These are phyloP conservation scores for Phytophthora crassamura DNA, from an alignment of 352 stramenopile genomes.

Conservation along the genomic window DNA sequence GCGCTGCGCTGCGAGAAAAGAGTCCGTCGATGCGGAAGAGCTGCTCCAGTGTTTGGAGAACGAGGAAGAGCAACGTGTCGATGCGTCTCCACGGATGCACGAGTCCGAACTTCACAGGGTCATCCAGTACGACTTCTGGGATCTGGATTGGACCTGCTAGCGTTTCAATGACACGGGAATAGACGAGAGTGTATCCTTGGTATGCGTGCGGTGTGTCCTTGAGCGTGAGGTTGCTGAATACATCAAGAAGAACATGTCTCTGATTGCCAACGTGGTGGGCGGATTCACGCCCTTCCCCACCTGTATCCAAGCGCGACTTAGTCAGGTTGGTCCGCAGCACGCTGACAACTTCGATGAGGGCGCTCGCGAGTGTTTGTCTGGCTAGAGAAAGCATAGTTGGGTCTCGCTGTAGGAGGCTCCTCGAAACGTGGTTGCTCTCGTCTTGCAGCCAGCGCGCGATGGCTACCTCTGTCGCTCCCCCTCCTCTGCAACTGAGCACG, in stretches of 20 bases:
- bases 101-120: constrained; percentile 43
- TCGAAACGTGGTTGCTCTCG: neutral
- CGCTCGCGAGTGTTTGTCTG: constrained; percentile 29
- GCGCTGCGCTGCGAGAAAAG: constrained; percentile 15
- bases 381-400: constrained; percentile 14
- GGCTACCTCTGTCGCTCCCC: constrained; percentile 52
- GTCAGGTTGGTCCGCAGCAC: constrained; percentile 38
- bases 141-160: constrained; percentile 41
- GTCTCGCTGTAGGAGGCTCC: neutral
- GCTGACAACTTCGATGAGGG: constrained; percentile 46
- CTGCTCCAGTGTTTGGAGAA: constrained; percentile 63
- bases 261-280: constrained; percentile 16
- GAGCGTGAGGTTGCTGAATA: constrained; percentile 12
- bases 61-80: constrained; percentile 52
- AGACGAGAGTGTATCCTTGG: constrained; percentile 40
- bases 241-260: constrained; percentile 39
- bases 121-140: constrained; percentile 41
- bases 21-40: constrained; percentile 63
- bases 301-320: constrained; percentile 4
- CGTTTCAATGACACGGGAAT: constrained; percentile 38
- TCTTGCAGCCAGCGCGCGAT: constrained; percentile 38
- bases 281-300: neutral
- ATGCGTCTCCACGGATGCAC: constrained; percentile 64
- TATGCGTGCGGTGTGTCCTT: constrained; percentile 17
- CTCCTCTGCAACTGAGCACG: constrained; percentile 49